These are phyloP conservation scores for Imleria badia DNA, from an alignment of 768 basidiomycete species.

Conservation along the genomic window DNA sequence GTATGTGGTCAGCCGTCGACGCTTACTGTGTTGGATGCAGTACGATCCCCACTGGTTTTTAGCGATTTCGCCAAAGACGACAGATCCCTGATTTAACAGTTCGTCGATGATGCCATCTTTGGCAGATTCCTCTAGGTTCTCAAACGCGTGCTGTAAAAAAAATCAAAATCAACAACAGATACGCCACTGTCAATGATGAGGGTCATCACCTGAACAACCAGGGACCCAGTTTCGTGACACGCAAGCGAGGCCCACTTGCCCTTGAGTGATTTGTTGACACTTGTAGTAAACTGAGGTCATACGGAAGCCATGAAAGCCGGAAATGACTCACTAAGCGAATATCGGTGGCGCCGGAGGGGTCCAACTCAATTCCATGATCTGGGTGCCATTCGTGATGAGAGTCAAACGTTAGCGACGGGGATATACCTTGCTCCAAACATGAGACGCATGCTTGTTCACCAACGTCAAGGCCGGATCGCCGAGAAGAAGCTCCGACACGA, in stretches of 20 bases:
- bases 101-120: constrained; percentile 86
- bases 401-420: background rate
- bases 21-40: constrained; percentile 81
- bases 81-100: constrained; percentile 68
- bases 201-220: constrained; percentile 72
- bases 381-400: constrained; percentile 5
- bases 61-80: constrained; percentile 70
- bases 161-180: constrained; percentile 14
- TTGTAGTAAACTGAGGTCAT: constrained; percentile 28
- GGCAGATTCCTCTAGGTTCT: constrained; percentile 79
- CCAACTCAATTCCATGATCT: constrained; percentile 93
- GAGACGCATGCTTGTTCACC: constrained; percentile 88
- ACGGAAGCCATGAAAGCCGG: background rate
- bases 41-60: constrained; percentile 92
- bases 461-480: constrained; percentile 85
- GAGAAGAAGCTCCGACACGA: constrained; percentile 80
- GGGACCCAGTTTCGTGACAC: constrained; percentile 87
- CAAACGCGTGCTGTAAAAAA: constrained; percentile 69
- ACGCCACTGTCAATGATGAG: background rate
- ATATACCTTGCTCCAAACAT: constrained; percentile 86
- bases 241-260: constrained; percentile 89
- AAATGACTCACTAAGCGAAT: constrained; percentile 67
- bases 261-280: constrained; percentile 84
- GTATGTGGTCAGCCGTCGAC: background rate
- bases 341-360: constrained; percentile 85